phyloP scores from a whole-genome alignment of 2,329 filamentous ascomycete genomes.

The Alternaria brassicae region DNA sequence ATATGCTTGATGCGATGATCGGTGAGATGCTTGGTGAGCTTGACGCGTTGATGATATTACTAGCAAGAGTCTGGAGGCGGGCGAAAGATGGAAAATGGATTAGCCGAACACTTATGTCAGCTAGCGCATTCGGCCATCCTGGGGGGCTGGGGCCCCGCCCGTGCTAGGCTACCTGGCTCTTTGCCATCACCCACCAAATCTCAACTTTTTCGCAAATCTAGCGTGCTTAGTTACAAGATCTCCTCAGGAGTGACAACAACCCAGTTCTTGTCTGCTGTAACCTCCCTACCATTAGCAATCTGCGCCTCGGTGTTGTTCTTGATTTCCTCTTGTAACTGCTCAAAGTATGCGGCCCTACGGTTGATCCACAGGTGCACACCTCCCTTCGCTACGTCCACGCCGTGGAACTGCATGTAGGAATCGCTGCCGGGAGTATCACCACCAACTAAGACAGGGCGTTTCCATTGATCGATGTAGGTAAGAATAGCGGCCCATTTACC shows the following conservation, averaged over 20 bases:
- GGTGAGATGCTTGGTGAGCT: slow-evolving; percentile 1
- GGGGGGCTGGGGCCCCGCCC: neutral
- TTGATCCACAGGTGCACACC: slow-evolving; percentile 44
- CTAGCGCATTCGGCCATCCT: neutral
- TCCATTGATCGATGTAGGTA: slow-evolving; percentile 43
- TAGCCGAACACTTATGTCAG: slow-evolving; percentile 11
- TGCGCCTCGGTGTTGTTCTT: slow-evolving; percentile 32
- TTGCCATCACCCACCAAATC: neutral
- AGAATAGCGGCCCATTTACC: slow-evolving; percentile 43
- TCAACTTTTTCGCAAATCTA: neutral
- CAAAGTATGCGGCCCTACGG: slow-evolving; percentile 27
- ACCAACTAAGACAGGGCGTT: slow-evolving; percentile 36
- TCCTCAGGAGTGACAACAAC: slow-evolving; percentile 38
- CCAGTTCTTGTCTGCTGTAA: slow-evolving; percentile 44
- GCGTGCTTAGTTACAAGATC: slow-evolving; percentile 25
- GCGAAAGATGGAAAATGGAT: neutral
- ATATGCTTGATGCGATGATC: neutral
- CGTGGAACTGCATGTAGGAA: slow-evolving; percentile 44
- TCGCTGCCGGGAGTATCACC: slow-evolving; percentile 43
- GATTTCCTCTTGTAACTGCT: slow-evolving; percentile 33
- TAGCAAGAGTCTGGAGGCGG: neutral
- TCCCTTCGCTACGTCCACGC: slow-evolving; percentile 37
- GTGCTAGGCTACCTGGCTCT: neutral
- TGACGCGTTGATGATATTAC: neutral
- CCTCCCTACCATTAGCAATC: slow-evolving; percentile 35